A percentile compares a stretch with the other conserved stretches of the same genome.
Evolutionary conservation across 345 rosid genomes (phyloP).

Genomic region (Barbarea vulgaris): DNA sequence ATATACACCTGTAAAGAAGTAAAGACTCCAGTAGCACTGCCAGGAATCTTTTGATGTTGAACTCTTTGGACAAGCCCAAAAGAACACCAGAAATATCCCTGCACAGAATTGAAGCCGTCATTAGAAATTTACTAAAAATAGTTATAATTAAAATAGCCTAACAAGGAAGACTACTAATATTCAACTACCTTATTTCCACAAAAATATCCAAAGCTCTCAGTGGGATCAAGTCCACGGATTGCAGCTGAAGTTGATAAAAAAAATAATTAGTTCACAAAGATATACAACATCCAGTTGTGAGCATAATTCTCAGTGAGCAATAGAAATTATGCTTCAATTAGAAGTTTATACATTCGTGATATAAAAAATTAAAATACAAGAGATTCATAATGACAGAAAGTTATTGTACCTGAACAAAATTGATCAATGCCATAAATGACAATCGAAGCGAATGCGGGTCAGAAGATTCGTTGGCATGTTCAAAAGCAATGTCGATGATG

Average conservation of each 20-base stretch:
- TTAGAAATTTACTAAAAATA: neutral
- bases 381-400: slow-evolving; percentile 1
- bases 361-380: neutral
- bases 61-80: slow-evolving; percentile 66
- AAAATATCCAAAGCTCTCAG: slow-evolving; percentile 71
- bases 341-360: neutral
- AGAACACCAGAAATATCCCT: slow-evolving; percentile 74
- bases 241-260: slow-evolving; percentile 53
- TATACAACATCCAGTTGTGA: slow-evolving; percentile 4
- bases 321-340: slow-evolving; percentile 5
- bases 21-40: slow-evolving; percentile 63
- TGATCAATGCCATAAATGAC: slow-evolving; percentile 71
- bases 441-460: slow-evolving; percentile 70
- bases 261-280: slow-evolving; percentile 37
- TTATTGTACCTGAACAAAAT: slow-evolving; percentile 76
- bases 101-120: slow-evolving; percentile 24
- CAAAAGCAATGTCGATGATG: slow-evolving; percentile 63
- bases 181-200: slow-evolving; percentile 65
- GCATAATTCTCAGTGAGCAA: slow-evolving; percentile 5
- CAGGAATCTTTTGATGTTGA: slow-evolving; percentile 74
- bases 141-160: slow-evolving; percentile 2
- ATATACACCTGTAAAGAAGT: slow-evolving; percentile 63
- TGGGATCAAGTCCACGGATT: slow-evolving; percentile 62
- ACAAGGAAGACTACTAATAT: neutral
- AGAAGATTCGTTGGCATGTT: slow-evolving; percentile 63